Conservation (phyloP, 2,329 filamentous ascomycete species). For the Cephalotrichum gorgonifer region DNA sequence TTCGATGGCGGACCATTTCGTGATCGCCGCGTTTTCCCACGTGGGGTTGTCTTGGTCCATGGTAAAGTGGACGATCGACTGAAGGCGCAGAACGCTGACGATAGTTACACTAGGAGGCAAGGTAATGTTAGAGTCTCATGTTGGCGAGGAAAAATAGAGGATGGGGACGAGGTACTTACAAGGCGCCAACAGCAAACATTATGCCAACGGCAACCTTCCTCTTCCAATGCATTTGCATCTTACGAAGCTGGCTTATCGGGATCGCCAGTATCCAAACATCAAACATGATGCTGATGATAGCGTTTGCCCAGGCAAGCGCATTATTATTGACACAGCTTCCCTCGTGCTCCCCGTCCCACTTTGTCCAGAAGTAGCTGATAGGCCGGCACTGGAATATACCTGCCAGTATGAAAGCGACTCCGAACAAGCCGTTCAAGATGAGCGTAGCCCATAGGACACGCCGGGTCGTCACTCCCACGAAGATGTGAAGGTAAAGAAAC, state of each 20-base stretch:
- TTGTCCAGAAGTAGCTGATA: constrained; percentile 39
- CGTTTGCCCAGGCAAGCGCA: constrained; percentile 37
- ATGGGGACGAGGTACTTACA: constrained; percentile 23
- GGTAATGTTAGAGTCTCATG: background rate
- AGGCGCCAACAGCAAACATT: constrained; percentile 41
- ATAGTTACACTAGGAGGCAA: constrained; percentile 12
- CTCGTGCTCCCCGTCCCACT: constrained; percentile 35
- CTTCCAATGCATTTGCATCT: constrained; percentile 31
- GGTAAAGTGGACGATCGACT: constrained; percentile 12
- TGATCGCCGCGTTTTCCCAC: constrained; percentile 14
- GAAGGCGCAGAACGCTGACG: constrained; percentile 13
- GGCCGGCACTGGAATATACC: constrained; percentile 41
- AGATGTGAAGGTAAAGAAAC: constrained; percentile 45
- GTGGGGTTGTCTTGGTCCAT: constrained; percentile 14
- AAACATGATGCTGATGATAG: constrained; percentile 38
- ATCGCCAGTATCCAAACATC: constrained; percentile 42
- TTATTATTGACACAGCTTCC: constrained; percentile 41
- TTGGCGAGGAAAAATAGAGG: background rate
- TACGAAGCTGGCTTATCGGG: constrained; percentile 32
- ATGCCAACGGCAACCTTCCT: constrained; percentile 37
- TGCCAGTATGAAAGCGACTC: constrained; percentile 28
- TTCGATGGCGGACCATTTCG: constrained; percentile 18
- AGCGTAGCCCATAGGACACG: constrained; percentile 31
- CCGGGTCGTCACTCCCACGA: constrained; percentile 27
- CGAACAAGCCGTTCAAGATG: constrained; percentile 25